Percentiles rank a stretch among this genome's conserved stretches.
Conservation (phyloP, 768 basidiomycete species). For the Lactarius tabidus region DNA sequence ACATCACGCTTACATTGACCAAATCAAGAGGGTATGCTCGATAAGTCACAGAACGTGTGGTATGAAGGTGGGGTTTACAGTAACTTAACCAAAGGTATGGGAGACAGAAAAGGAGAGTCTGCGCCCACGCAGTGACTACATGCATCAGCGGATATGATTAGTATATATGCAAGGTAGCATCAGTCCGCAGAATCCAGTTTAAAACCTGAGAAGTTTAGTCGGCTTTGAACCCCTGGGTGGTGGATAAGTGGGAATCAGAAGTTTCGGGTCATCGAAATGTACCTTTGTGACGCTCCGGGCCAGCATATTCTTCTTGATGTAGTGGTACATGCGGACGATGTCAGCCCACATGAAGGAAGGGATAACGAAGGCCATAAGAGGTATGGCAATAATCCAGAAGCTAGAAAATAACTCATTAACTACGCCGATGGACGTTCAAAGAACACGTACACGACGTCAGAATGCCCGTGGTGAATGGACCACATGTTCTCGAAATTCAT, state of each 20-base stretch:
- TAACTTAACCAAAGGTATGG: background rate
- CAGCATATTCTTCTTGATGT: constrained; percentile 42
- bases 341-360: constrained; percentile 52
- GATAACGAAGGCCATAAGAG: constrained; percentile 51
- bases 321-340: constrained; percentile 43
- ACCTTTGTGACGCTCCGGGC: constrained; percentile 35
- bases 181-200: background rate
- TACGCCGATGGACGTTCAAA: background rate
- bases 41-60: background rate
- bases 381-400: constrained; percentile 65
- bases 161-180: background rate
- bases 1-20: background rate
- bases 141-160: background rate
- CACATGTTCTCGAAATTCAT: constrained; percentile 62
- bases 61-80: background rate
- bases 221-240: background rate
- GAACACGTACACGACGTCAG: constrained; percentile 26
- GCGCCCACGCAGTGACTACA: background rate
- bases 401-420: constrained; percentile 32
- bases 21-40: background rate
- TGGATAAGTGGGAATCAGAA: constrained; percentile 8
- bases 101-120: background rate
- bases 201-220: background rate
- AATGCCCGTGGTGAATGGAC: constrained; percentile 39
- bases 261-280: constrained; percentile 7